Conservation (phyloP, 2,329 filamentous ascomycete genomes). For the Phymatotrichopsis omnivora region DNA sequence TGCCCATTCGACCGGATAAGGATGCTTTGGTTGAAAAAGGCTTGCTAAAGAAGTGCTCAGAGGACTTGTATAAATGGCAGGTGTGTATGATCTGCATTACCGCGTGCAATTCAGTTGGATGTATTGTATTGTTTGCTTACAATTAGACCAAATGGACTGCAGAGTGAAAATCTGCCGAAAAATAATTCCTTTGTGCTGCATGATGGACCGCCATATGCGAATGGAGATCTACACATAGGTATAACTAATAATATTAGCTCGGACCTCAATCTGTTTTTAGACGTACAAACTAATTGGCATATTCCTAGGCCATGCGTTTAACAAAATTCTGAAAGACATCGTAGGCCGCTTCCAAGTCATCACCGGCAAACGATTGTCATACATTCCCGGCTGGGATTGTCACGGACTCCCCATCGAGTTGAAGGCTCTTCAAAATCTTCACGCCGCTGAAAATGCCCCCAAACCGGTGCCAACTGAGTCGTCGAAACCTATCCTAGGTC, state of each 20-base stretch:
- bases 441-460: conserved; percentile 30
- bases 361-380: conserved; percentile 64
- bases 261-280: not conserved
- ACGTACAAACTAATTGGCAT: not conserved
- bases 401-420: conserved; percentile 95
- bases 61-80: conserved; percentile 88
- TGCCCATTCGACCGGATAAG: conserved; percentile 40
- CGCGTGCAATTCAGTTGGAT: not conserved
- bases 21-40: not conserved
- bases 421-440: conserved; percentile 63
- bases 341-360: conserved; percentile 72
- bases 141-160: conserved; percentile 24
- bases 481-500: conserved; percentile 13
- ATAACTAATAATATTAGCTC: not conserved
- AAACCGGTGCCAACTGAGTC: conserved; percentile 25
- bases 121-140: conserved; percentile 21
- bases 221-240: conserved; percentile 70
- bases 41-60: conserved; percentile 57
- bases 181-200: conserved; percentile 66
- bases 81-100: conserved; percentile 31
- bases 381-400: conserved; percentile 93
- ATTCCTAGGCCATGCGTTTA: conserved; percentile 67
- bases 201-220: conserved; percentile 95
- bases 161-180: conserved; percentile 40
- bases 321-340: conserved; percentile 95